Evolutionary conservation across 2,329 filamentous ascomycete species (phyloP), one percentile per base, ranked within the genome.

Genomic region (Periglandula ipomoeae): DNA sequence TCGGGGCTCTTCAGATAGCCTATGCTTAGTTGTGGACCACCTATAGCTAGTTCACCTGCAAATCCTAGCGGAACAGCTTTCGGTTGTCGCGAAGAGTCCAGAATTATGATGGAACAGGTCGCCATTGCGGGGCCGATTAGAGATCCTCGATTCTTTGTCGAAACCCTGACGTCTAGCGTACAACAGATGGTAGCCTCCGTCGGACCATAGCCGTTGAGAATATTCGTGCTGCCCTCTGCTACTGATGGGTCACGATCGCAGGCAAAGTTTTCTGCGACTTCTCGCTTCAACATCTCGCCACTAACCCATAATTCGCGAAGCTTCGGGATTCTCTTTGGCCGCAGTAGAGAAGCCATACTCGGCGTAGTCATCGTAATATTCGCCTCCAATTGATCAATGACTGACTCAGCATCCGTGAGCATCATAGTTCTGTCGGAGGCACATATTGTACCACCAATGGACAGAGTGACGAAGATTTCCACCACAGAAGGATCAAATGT

Each of bases 401-500:
- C 58, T 13, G 43, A 47, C 47, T 53, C 51, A 4, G 56, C 26
- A 50, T 60, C 45, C 37, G 57, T 50, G 42, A 67, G 49, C 1
- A 56, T 65, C 9, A 65, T 43, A 6, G 44, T 46, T 6, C 63
- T 54, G 24, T 59, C 51, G 5, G 61, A 64, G 13, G 61, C 62
- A 52, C 65, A 68, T 6, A 68, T 59, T 7, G 65, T 66, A 15
- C 55, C 60, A 5, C 65, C 65, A 32, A 74, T 74, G 47, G 77
- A 76, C 81, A 86, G 89, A 0, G 86, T 72, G 56, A 87, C 89
- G 62, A 91, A 89, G 19, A 90, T 88, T 57, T 91, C 87, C 58
- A 90, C 89, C 0, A 90, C 82, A 1, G 85, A 89, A 10, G 89
- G 79, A 60, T 90, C 85, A 58, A 90, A 91, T 1, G 64, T 67